Evolutionary conservation across 1,139 yeast genomes (phyloP), one percentile per base, ranked within the genome.

Genomic region (Suhomyces chickasaworum): DNA sequence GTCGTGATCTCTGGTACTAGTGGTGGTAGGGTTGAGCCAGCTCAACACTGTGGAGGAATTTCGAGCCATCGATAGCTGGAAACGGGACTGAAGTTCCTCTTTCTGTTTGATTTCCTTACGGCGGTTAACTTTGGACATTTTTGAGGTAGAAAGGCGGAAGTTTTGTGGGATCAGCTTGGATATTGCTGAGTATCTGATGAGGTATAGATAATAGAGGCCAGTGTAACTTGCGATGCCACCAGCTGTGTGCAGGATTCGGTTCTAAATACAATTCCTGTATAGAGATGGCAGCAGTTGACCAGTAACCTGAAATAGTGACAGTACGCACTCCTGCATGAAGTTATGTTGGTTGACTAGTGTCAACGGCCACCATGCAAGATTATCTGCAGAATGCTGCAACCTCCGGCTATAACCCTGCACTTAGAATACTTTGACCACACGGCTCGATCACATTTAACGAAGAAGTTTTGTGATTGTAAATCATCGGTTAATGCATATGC

Each of bases 1-100:
- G 18, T 41, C 46, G 9, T 18, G 12, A 18, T 39, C 50, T 25
- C 41, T 35, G 7, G 46, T 17, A 16, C 34, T 31, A 18, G 42
- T 46, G 13, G 42, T 41, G 15, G 45, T 22, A 7, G 65, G 67
- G 30, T 53, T 57, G 42, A 80, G 63, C 84, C 84, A 80, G 27
- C 69, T 65, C 37, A 61, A 45, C 0, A 75, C 76, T 35, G 61
- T 68, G 16, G 62, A 54, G 48, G 71, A 71, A 23, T 69, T 70
- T 35, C 66, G 66, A 7, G 71, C 54, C 13, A 79, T 58, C 4
- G 77, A 70, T 8, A 74, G 64, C 56, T 75, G 81, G 55, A 79
- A 71, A 50, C 67, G 66, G 13, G 80, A 71, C 53, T 77, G 84
- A 12, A 80, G 64, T 34, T 70, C 73, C 50, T 79, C 77, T 54